Conservation (phyloP, 441 rosid species). For the Croton laevigatus region DNA sequence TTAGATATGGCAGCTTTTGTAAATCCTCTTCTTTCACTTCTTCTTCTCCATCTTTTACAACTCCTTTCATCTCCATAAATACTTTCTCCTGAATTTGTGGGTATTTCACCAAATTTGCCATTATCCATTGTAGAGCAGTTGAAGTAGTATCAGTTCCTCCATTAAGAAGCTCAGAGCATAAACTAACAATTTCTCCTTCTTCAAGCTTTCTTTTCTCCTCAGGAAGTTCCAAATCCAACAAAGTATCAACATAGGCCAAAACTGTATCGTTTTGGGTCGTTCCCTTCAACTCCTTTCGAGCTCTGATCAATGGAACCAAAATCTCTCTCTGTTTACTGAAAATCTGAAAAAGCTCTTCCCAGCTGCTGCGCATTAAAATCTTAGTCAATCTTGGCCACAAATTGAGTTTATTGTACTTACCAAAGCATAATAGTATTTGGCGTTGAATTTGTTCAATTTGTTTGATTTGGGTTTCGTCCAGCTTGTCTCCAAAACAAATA, state of each 20-base stretch:
- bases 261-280: background rate
- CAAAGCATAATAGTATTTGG: too few relatives aligned
- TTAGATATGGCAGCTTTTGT: constrained; percentile 32
- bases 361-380: constrained; percentile 1
- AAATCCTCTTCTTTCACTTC: constrained; percentile 33
- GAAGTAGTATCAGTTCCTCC: constrained; percentile 21
- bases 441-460: too few relatives aligned
- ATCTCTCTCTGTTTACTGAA: background rate
- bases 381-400: constrained; percentile 13
- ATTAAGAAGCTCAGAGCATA: constrained; percentile 16
- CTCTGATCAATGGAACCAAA: constrained; percentile 10
- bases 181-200: constrained; percentile 12
- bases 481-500: background rate
- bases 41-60: constrained; percentile 13
- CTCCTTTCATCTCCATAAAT: constrained; percentile 24
- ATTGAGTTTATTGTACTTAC: background rate
- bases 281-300: background rate
- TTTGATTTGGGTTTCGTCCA: background rate
- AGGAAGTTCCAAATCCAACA: constrained; percentile 19
- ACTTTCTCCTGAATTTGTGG: constrained; percentile 17
- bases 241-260: constrained; percentile 18
- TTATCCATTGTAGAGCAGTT: constrained; percentile 22
- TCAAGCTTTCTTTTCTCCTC: constrained; percentile 17
- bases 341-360: constrained; percentile 1
- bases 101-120: constrained; percentile 27